A percentile compares a stretch with the other conserved stretches of the same genome.
These are phyloP conservation scores for Funneliformis geosporum DNA, from an alignment of 192 early-diverging fungal species.

Conservation along the genomic window DNA sequence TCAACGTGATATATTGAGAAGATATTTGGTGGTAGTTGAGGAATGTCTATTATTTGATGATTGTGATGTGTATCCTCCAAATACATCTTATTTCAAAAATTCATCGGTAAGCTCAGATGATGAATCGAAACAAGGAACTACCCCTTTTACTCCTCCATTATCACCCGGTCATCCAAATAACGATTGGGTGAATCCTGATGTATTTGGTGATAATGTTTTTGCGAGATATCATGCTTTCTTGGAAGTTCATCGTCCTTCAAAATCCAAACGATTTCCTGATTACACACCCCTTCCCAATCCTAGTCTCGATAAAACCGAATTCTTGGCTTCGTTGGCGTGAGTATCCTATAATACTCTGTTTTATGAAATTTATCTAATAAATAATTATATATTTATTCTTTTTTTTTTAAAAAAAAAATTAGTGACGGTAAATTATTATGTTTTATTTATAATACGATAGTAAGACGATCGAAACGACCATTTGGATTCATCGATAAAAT, in stretches of 20 bases:
- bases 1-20: constrained; percentile 47
- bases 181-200: constrained; percentile 38
- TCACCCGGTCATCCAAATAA: constrained; percentile 24
- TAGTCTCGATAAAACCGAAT: constrained; percentile 42
- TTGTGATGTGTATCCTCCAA: constrained; percentile 17
- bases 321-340: constrained; percentile 52
- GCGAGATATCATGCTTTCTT: constrained; percentile 55
- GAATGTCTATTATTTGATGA: constrained; percentile 38
- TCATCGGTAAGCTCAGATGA: constrained; percentile 2
- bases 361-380: not conserved
- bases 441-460: constrained; percentile 52
- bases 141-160: not conserved
- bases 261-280: constrained; percentile 26
- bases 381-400: too few species aligned
- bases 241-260: constrained; percentile 40
- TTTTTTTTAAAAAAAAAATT: not conserved
- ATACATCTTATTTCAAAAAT: constrained; percentile 22
- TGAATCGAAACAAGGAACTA: not conserved
- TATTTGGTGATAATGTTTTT: constrained; percentile 35
- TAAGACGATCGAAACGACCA: constrained; percentile 51
- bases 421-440: constrained; percentile 58
- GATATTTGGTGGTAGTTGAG: constrained; percentile 51
- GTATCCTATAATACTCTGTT: not conserved
- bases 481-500: constrained; percentile 62
- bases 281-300: constrained; percentile 35